phyloP scores from a whole-genome alignment of 305 asterid genomes.

The Nicotiana rustica region DNA sequence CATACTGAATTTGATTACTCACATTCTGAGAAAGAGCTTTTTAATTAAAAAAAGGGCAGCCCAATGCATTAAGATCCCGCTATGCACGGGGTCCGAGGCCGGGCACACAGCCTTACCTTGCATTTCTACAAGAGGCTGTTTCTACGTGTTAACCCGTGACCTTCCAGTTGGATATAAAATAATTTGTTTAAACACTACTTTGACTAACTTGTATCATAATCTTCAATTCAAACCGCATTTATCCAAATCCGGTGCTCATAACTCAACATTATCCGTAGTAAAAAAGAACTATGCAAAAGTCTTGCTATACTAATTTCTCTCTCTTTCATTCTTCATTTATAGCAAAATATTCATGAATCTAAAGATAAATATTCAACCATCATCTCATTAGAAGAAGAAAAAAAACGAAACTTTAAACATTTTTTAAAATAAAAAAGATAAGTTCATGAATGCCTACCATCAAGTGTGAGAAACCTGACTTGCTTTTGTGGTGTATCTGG shows the following conservation, averaged over 20 bases:
- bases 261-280: background rate
- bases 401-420: background rate
- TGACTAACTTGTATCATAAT: background rate
- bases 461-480: constrained; percentile 88
- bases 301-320: background rate
- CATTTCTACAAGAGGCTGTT: too few relatives aligned
- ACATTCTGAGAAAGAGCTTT: background rate
- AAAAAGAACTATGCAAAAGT: background rate
- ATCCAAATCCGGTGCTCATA: background rate
- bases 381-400: background rate
- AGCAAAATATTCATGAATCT: background rate
- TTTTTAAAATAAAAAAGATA: background rate
- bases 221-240: too few relatives aligned
- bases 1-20: background rate
- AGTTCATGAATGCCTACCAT: constrained; percentile 56
- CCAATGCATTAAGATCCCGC: too few relatives aligned
- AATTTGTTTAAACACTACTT: background rate
- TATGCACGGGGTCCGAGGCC: too few relatives aligned
- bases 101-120: too few relatives aligned
- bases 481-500: constrained; percentile 98
- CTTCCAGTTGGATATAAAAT: background rate
- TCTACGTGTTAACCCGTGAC: too few relatives aligned
- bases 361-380: background rate
- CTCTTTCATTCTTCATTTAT: background rate
- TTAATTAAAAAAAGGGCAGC: background rate